A percentile compares a stretch with the other conserved stretches of the same genome.
Evolutionary conservation across 2,329 filamentous ascomycete genomes (phyloP).

Genomic region (Cucurbitaria berberidis): DNA sequence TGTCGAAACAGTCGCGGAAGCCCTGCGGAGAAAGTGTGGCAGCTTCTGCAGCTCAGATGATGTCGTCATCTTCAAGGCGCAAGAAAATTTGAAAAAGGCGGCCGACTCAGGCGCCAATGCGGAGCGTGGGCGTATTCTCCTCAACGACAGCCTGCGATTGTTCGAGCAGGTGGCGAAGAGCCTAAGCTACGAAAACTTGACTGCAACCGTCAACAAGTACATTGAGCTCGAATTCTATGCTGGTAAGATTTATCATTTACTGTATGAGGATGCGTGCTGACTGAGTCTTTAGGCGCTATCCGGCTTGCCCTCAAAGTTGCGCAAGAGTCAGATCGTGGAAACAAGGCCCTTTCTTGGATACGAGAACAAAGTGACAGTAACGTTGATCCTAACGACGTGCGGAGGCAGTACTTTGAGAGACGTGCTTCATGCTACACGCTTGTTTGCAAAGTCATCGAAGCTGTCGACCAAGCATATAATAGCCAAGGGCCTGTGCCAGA

Average conservation of each 20-base stretch:
- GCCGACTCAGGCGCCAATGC: constrained; percentile 77
- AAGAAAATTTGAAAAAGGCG: constrained; percentile 90
- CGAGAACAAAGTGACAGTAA: constrained; percentile 79
- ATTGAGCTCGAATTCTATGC: constrained; percentile 86
- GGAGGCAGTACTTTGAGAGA: constrained; percentile 70
- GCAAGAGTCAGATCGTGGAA: constrained; percentile 82
- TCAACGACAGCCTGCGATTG: constrained; percentile 86
- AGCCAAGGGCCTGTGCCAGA: constrained; percentile 76
- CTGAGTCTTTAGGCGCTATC: constrained; percentile 68
- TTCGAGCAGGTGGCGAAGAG: constrained; percentile 89
- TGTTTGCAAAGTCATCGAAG: constrained; percentile 80
- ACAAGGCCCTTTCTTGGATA: constrained; percentile 83
- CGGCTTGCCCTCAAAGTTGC: constrained; percentile 85
- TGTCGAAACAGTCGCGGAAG: constrained; percentile 95
- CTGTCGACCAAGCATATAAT: constrained; percentile 74
- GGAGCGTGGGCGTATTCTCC: constrained; percentile 75
- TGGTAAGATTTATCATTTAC: constrained; percentile 46
- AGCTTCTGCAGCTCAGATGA: constrained; percentile 98
- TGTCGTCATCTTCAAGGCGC: constrained; percentile 97
- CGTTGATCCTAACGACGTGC: constrained; percentile 70
- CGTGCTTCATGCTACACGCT: constrained; percentile 83
- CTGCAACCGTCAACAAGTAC: constrained; percentile 79
- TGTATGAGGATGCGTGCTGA: constrained; percentile 1
- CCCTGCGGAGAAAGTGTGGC: constrained; percentile 87
- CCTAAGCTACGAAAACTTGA: constrained; percentile 79